Base-by-base conservation (phyloP, 2,329 filamentous ascomycete species). In the Calonectria pteridis region DNA sequence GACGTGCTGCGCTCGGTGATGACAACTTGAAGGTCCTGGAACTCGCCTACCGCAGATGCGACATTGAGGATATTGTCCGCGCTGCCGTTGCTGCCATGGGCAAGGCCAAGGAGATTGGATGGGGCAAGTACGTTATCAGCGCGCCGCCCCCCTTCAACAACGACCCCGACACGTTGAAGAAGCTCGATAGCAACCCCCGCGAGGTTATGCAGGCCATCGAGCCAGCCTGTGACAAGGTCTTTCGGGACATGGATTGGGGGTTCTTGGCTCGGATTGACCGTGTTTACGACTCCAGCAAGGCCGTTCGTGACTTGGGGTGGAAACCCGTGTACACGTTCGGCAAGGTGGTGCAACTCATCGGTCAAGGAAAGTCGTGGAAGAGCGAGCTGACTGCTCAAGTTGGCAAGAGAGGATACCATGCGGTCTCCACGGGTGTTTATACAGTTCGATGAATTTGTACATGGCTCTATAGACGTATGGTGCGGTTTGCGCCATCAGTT, bases 21-120 rank as follows among this genome's bases (percentile, higher is more conserved):
- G 85, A 84, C n/a, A 88, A 88, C 73, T 82, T 88, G 51, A 88
- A 88, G 75, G 84, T 88, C 9, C 78, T 87, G n/a, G 87, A 88
- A 78, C 80, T 88, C 67, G 83, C 87, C 0, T 87, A 88, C 63
- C 84, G 87, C 5, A 80, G 87, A 31, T 84, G 83, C 35, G 87
- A 88, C 71, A 80, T 88, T 1, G 82, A 83, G 31, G 87, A 88
- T 59, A 82, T 87, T 3, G 87, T 88, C 6, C 78, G 76, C 2
- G 87, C 86, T 0, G 83, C 85, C 16, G 81, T 83, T 3, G 85
- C 83, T 40, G 86, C 83, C 11, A 83, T 87, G 85, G 37, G 71
- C 3, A 82, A 75, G 50, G 85, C 84, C 1, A 64, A 51, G 2
- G 73, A 76, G 2, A 74, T 86, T 2, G 67, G 78, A 14, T 88